A percentile compares a stretch with the other conserved stretches of the same genome.
These are phyloP conservation scores for Dendrobium chrysotoxum DNA, from an alignment of 106 monocot species.

Conservation along the genomic window DNA sequence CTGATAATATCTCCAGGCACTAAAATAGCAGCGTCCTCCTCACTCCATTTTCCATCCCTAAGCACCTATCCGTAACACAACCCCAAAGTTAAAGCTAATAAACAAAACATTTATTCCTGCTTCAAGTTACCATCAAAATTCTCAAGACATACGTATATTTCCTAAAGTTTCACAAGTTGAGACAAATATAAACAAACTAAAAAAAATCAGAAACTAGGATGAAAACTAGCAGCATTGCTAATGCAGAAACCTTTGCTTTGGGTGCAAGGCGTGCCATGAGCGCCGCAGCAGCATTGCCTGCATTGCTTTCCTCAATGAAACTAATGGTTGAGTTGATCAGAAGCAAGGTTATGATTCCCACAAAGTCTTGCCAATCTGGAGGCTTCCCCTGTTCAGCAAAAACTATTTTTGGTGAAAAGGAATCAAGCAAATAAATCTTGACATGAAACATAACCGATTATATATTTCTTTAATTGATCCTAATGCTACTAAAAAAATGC, in stretches of 20 bases:
- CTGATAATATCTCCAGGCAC: conserved; percentile 90
- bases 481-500: neutral
- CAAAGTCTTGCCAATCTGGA: conserved; percentile 92
- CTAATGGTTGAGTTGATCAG: conserved; percentile 84
- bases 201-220: neutral
- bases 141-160: neutral
- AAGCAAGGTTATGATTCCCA: conserved; percentile 78
- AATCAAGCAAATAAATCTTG: too few relatives aligned
- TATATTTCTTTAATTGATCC: neutral
- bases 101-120: neutral
- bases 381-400: conserved; percentile 63
- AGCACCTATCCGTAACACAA: conserved; percentile 38
- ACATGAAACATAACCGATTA: too few relatives aligned
- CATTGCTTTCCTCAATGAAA: conserved; percentile 84
- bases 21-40: conserved; percentile 69
- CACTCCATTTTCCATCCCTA: conserved; percentile 72
- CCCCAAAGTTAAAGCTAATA: neutral
- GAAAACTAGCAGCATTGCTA: neutral
- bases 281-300: conserved; percentile 74
- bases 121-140: neutral
- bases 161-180: neutral
- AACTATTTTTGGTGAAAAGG: neutral
- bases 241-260: conserved; percentile 49
- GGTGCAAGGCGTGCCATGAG: conserved; percentile 86
- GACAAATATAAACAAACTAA: neutral